Conservation (phyloP, 169 alveolate genomes). For the Theileria parva region DNA sequence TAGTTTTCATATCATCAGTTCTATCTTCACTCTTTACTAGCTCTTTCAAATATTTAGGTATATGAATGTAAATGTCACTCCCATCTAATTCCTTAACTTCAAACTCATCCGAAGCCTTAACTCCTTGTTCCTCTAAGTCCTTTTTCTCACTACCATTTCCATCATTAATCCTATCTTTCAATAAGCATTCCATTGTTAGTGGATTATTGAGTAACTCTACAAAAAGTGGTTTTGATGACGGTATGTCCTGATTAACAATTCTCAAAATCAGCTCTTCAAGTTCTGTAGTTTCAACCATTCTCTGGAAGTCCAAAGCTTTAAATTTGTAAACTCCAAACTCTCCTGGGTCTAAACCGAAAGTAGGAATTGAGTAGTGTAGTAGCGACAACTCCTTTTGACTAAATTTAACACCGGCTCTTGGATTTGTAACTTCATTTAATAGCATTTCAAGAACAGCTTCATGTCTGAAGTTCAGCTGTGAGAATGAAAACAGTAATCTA, state of each 20-base stretch:
- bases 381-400: conserved; percentile 39
- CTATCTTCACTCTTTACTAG: background rate
- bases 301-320: conserved; percentile 22
- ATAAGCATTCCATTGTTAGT: background rate
- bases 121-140: background rate
- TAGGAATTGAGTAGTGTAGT: conserved; percentile 13
- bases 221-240: conserved; percentile 14
- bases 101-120: background rate
- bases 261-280: background rate
- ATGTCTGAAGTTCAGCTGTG: conserved; percentile 28
- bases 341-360: conserved; percentile 24
- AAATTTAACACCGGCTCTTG: conserved; percentile 33
- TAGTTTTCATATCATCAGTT: background rate
- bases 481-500: conserved; percentile 26
- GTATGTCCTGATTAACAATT: conserved; percentile 3
- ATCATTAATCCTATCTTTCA: background rate
- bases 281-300: conserved; percentile 23
- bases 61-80: conserved; percentile 4
- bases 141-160: background rate
- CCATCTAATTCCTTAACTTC: background rate
- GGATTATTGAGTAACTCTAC: conserved; percentile 1
- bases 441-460: conserved; percentile 33
- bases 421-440: conserved; percentile 41
- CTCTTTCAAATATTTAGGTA: conserved; percentile 9
- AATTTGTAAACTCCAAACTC: conserved; percentile 22